A percentile compares a stretch with the other conserved stretches of the same genome.
Conservation (phyloP, 2,329 filamentous ascomycete species). For the Aspergillus niger region DNA sequence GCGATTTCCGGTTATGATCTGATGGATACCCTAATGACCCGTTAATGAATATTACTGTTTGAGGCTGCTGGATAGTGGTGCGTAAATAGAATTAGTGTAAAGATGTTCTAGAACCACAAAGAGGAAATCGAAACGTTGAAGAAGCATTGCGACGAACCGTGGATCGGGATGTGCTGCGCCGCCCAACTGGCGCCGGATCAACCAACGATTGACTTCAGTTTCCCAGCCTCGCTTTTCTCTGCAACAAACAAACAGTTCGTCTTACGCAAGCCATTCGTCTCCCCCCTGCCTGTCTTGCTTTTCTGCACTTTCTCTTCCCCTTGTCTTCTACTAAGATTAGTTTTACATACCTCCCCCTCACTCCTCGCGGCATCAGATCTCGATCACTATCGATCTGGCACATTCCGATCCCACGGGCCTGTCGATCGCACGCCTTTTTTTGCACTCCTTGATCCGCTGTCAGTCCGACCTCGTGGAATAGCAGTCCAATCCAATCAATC, state of each 20-base stretch:
- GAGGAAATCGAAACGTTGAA: no score
- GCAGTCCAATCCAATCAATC: not conserved
- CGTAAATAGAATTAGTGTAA: no score
- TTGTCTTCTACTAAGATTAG: not conserved
- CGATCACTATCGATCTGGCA: not conserved
- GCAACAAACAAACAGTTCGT: not conserved
- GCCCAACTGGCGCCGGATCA: not conserved
- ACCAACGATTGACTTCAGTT: not conserved
- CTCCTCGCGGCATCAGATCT: not conserved
- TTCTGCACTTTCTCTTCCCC: not conserved
- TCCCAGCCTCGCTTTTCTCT: not conserved
- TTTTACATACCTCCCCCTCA: not conserved
- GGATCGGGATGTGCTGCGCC: not conserved
- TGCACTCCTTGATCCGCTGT: not conserved
- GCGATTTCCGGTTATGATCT: conserved; percentile 2
- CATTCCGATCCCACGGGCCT: not conserved
- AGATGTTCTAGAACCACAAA: no score
- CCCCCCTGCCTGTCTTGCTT: not conserved
- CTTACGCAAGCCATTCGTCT: not conserved
- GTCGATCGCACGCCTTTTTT: not conserved
- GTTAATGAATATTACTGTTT: not conserved
- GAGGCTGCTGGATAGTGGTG: no score
- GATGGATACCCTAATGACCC: conserved; percentile 11
- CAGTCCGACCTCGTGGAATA: not conserved
- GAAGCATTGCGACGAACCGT: not conserved